Base-by-base conservation (phyloP, 1,284 basidiomycete genomes). In the Schizophyllum commune region DNA sequence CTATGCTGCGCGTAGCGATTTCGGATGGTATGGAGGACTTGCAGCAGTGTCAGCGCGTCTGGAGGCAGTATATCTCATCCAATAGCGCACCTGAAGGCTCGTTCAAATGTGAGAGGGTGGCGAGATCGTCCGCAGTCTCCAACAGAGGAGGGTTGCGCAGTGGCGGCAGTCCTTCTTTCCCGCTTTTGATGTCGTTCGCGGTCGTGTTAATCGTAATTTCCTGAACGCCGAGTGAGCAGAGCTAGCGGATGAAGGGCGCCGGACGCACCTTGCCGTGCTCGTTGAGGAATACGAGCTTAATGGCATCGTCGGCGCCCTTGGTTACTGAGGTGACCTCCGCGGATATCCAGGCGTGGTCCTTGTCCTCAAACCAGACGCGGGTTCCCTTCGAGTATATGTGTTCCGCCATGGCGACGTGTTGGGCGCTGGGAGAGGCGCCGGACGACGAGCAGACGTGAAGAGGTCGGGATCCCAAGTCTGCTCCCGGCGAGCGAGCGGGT, bases 101-200 rank as follows among this genome's bases (percentile, higher is more conserved):
- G 71, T 99, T 99, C 68, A 99, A 82, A 79, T 99, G 96, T 62
- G 94, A 97, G 70, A 99, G 84, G 63, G 95, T 97, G 57, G 97
- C 96, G 71, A 99, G 82, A 79, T 99, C 96, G 77, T 99, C 96
- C 51, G 95, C 94, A 32, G 94, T 95, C 79, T 99, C 96, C 63
- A 99, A 80, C 61, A 98, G 78, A 51, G 96, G 97, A 22, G 97
- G 97, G 75, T 99, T 99, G 67, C 96, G 90, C 68, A 99, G 78
- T 55, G 96, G 96, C 55, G 97, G 97, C 20, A 98, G 82, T 58
- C 82, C 80, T 66, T 86, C 83, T 69, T 85, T 85, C 58, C 84
- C 85, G 68, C 88, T 84, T 70, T 84, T 89, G 71, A 91, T 90
- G 66, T 88, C 83, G 71, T 88, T 85, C 54, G 80, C 83, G 27